Percentiles rank a stretch among this genome's conserved stretches.
phyloP scores from a whole-genome alignment of 2,329 filamentous ascomycete species.

The Neocucurbitaria cava region DNA sequence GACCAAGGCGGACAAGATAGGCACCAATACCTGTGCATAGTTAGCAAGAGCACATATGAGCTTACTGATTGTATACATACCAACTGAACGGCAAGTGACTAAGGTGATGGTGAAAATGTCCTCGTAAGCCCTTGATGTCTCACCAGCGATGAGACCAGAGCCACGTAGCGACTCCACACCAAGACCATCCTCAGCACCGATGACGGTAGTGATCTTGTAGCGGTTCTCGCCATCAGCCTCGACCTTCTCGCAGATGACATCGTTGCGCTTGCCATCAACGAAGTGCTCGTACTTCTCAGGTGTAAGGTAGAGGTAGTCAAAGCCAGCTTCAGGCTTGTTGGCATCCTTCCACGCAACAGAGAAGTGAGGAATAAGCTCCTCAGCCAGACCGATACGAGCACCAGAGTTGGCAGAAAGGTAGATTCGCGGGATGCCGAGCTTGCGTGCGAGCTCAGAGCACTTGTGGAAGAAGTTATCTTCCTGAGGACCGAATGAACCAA shows the following conservation, averaged over 20 bases:
- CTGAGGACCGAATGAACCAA: conserved; percentile 93
- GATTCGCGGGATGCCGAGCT: conserved; percentile 93
- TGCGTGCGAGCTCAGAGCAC: conserved; percentile 94
- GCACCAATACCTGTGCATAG: conserved; percentile 80
- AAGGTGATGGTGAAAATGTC: conserved; percentile 99
- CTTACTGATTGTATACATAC: conserved; percentile 53
- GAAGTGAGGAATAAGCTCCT: conserved; percentile 96
- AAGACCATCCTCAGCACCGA: conserved; percentile 93
- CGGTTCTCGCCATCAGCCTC: conserved; percentile 86
- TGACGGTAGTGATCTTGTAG: conserved; percentile 91
- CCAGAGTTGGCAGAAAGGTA: conserved; percentile 99
- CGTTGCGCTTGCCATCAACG: conserved; percentile 74
- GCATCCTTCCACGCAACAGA: conserved; percentile 95
- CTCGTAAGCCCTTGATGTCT: conserved; percentile 95
- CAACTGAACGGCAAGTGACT: conserved; percentile 96
- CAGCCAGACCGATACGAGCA: conserved; percentile 94
- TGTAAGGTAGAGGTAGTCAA: conserved; percentile 96
- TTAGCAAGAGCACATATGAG: conserved; percentile 40
- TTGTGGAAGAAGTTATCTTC: conserved; percentile 99
- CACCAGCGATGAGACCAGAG: conserved; percentile 97
- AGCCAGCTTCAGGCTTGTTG: conserved; percentile 81
- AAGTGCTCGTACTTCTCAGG: conserved; percentile 86
- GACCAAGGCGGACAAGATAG: conserved; percentile 96
- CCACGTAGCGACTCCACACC: conserved; percentile 97
- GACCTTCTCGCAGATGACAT: conserved; percentile 87